A percentile compares a stretch with the other conserved stretches of the same genome.
These are phyloP conservation scores for Colletotrichum liaoningense DNA, from an alignment of 2,329 filamentous ascomycete species.

Conservation along the genomic window DNA sequence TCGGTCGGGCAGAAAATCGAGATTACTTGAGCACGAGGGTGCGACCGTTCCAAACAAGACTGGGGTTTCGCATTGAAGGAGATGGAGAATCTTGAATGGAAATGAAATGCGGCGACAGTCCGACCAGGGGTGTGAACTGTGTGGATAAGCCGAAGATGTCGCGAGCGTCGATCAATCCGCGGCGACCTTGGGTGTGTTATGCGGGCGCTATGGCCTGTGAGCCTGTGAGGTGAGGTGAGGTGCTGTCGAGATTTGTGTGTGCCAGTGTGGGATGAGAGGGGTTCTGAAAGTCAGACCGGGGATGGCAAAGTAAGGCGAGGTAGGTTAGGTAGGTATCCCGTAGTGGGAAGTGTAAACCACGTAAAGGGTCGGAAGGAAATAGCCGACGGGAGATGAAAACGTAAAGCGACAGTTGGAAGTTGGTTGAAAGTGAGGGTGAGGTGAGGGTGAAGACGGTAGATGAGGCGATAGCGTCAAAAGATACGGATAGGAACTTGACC, in stretches of 20 bases:
- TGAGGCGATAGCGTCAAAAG: background rate
- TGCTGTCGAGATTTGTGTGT: no score
- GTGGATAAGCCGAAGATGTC: conserved; percentile 10
- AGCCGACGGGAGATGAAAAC: background rate
- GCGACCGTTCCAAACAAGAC: background rate
- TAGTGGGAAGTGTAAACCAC: no score
- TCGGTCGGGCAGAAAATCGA: background rate
- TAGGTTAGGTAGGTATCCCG: no score
- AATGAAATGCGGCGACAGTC: background rate
- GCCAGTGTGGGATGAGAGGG: background rate
- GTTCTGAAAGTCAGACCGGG: background rate
- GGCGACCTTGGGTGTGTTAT: background rate
- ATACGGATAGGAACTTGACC: background rate
- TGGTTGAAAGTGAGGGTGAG: background rate
- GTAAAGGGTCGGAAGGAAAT: background rate
- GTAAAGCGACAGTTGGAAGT: background rate
- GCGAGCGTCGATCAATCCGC: conserved; percentile 15
- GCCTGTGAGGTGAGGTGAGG: no score
- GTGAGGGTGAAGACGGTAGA: background rate
- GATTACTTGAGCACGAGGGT: background rate
- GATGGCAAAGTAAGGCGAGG: background rate
- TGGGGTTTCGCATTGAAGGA: conserved; percentile 26
- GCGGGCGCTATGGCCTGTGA: background rate
- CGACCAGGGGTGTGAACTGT: background rate
- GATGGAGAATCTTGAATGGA: background rate